Percentiles rank a stretch among this genome's conserved stretches.
Conservation (phyloP, 345 rosid species). For the Geranium brycei region DNA sequence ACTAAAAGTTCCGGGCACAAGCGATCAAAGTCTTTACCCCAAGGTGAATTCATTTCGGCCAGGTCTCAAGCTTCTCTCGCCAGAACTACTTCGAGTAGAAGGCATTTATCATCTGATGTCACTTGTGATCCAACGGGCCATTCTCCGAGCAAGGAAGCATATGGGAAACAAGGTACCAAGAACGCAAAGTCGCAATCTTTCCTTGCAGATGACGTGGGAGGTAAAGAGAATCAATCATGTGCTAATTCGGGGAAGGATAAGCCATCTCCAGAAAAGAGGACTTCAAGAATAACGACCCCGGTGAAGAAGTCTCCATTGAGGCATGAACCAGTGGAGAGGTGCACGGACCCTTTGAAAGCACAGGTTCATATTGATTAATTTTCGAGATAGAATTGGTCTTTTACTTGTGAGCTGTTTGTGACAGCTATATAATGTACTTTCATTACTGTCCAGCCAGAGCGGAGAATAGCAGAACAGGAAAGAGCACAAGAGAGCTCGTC, state of each 20-base stretch:
- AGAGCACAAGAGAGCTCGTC: conserved; percentile 41
- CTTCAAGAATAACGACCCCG: conserved; percentile 35
- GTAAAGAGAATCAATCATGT: conserved; percentile 56
- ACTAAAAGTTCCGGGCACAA: conserved; percentile 46
- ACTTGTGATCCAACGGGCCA: conserved; percentile 20
- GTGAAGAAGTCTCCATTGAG: conserved; percentile 25
- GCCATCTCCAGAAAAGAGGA: conserved; percentile 43
- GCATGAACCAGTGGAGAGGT: conserved; percentile 22
- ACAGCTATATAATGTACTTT: neutral
- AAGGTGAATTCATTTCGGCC: conserved; percentile 38
- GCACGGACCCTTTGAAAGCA: conserved; percentile 19
- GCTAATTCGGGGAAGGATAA: conserved; percentile 39
- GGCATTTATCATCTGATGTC: conserved; percentile 35
- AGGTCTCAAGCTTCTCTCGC: conserved; percentile 44
- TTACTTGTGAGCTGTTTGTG: conserved; percentile 5
- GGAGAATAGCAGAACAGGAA: conserved; percentile 49
- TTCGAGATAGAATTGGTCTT: neutral
- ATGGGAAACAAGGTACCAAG: conserved; percentile 30
- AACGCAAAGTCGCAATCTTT: conserved; percentile 24
- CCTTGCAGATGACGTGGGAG: conserved; percentile 24
- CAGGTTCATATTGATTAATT: conserved; percentile 15
- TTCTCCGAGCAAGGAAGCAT: conserved; percentile 18
- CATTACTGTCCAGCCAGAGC: conserved; percentile 37
- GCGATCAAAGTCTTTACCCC: conserved; percentile 65
- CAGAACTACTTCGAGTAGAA: conserved; percentile 59